Evolutionary conservation across 2,329 filamentous ascomycete species (phyloP), one percentile per base, ranked within the genome.

Genomic region (Cercospora canescens): DNA sequence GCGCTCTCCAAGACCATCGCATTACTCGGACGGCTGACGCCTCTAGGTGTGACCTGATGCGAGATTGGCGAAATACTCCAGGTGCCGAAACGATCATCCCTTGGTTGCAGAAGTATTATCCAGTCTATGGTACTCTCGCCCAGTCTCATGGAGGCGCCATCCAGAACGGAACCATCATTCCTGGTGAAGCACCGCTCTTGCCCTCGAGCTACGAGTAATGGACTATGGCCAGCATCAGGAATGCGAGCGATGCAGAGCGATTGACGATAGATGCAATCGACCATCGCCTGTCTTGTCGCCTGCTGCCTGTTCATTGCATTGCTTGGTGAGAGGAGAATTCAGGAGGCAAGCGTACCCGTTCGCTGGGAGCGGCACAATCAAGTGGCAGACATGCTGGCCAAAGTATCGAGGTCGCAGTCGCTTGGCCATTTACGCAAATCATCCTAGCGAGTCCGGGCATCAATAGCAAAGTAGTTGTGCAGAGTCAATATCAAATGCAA

Each of bases 41-140:
- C 35, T 60, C 7, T 18, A 60, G 57, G 39, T 86, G 85, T 73
- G 89, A 91, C 70, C 78, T 92, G 62, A 91, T 91, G 89, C 83
- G 89, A 35, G 89, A 91, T 75, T 91, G 89, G 89, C 82, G 88
- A 54, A 80, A 81, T 68, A 83, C 80, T 8, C 84, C 84, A 14
- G 81, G 81, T 58, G 73, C 84, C 28, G 72, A 76, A 34, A 82
- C 88, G 79, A 76, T 92, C 4, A 78, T 91, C 65, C 88, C 89
- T 12, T 89, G 83, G 77, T 78, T 92, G 59, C 88, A 90, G 75
- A 81, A 81, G 78, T 90, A 89, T 73, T 81, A 86, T 74, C 89
- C 89, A 2, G 86, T 84, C 30, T 91, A 91, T 75, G 88, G 87
- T 1, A 83, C 85, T 74, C 75, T 91, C 60, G 88, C 89, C 24